phyloP scores from a whole-genome alignment of 768 basidiomycete species.

The Lentinula lateritia region DNA sequence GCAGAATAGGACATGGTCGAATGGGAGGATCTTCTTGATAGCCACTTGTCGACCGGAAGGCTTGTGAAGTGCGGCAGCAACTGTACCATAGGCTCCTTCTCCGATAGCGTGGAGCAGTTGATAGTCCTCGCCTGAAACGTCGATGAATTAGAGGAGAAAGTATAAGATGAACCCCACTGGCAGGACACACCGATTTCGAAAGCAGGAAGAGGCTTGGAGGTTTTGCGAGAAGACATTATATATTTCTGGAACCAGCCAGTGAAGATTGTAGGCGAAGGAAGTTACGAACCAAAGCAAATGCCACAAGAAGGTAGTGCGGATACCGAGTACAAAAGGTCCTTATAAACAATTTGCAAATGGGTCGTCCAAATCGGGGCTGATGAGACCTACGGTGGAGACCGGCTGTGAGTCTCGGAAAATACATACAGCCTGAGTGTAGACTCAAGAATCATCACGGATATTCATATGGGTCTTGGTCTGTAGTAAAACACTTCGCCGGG shows the following conservation, averaged over 20 bases:
- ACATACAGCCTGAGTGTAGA: no score
- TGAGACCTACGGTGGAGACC: conserved; percentile 7
- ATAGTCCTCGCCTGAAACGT: conserved; percentile 57
- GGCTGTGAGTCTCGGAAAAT: background rate
- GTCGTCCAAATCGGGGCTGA: background rate
- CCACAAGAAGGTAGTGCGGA: background rate
- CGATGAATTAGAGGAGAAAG: conserved; percentile 5
- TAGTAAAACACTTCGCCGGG: background rate
- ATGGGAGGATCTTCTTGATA: conserved; percentile 93
- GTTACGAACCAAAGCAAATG: background rate
- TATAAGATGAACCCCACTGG: background rate
- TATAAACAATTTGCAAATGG: background rate
- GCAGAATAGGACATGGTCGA: conserved; percentile 91
- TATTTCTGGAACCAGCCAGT: conserved; percentile 48
- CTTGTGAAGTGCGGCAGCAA: conserved; percentile 82
- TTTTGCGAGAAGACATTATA: conserved; percentile 53
- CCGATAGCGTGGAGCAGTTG: conserved; percentile 70
- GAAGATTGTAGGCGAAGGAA: conserved; percentile 12
- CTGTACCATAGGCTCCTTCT: conserved; percentile 88
- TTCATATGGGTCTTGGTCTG: no score
- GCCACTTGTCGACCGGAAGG: conserved; percentile 82
- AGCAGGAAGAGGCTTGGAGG: conserved; percentile 60
- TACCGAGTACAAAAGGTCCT: background rate
- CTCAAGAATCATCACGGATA: no score
- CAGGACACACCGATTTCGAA: conserved; percentile 57